Evolutionary conservation across 1,284 basidiomycete genomes (phyloP).

Genomic region (Trichosporon sp.): DNA sequence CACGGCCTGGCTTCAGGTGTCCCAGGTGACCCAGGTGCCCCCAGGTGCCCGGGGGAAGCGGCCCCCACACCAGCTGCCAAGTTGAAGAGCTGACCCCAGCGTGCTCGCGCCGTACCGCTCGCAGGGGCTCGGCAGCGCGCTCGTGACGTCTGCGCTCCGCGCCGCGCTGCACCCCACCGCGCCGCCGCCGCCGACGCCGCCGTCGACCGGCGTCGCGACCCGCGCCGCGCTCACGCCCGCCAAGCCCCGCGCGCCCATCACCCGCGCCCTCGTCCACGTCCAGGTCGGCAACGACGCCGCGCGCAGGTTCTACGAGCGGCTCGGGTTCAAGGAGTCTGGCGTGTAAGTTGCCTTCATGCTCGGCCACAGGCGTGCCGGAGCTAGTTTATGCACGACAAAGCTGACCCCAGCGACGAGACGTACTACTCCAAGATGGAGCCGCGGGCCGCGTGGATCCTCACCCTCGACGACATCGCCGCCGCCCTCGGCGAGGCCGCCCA

Average conservation of each 20-base stretch:
- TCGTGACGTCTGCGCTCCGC: slow-evolving; percentile 37
- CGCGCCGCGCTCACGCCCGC: slow-evolving; percentile 31
- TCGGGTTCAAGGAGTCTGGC: slow-evolving; percentile 43
- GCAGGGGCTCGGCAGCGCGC: slow-evolving; percentile 43
- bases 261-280: slow-evolving; percentile 41
- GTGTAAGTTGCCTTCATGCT: slow-evolving; percentile 31
- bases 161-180: slow-evolving; percentile 39
- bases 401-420: slow-evolving; percentile 34
- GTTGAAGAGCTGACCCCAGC: slow-evolving; percentile 16
- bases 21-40: background rate
- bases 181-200: slow-evolving; percentile 38
- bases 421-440: slow-evolving; percentile 47
- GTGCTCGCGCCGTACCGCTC: slow-evolving; percentile 48
- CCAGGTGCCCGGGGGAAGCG: no score
- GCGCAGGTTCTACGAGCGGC: slow-evolving; percentile 46
- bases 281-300: slow-evolving; percentile 46
- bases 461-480: slow-evolving; percentile 42
- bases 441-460: slow-evolving; percentile 40
- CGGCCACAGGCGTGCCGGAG: background rate
- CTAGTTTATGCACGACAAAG: no score
- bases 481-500: slow-evolving; percentile 27
- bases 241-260: slow-evolving; percentile 34
- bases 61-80: no score
- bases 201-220: slow-evolving; percentile 36
- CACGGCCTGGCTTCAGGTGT: no score